A percentile compares a stretch with the other conserved stretches of the same genome.
phyloP scores from a whole-genome alignment of 805 yeast species.

The Trichomonascus vanleenenianus region DNA sequence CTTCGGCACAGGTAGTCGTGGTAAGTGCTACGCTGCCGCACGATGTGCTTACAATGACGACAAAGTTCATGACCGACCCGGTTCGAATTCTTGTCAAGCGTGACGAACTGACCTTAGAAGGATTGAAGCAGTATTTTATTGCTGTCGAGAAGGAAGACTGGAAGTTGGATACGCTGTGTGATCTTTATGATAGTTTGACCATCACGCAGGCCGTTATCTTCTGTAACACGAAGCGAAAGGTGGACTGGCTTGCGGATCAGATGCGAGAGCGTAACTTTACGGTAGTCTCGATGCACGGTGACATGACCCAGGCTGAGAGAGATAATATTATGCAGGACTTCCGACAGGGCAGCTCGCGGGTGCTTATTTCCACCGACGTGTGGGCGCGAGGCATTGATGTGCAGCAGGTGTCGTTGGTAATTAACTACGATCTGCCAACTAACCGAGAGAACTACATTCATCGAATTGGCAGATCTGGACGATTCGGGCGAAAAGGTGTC shows the following conservation, averaged over 20 bases:
- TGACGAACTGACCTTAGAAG: conserved; percentile 93
- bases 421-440: conserved; percentile 87
- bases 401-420: conserved; percentile 92
- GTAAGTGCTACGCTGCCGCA: conserved; percentile 92
- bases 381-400: conserved; percentile 98
- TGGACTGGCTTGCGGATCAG: conserved; percentile 76
- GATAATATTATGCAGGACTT: conserved; percentile 93
- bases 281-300: conserved; percentile 93
- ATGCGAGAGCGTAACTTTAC: conserved; percentile 77
- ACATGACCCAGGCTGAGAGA: conserved; percentile 89
- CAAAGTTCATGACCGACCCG: conserved; percentile 91
- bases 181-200: conserved; percentile 88
- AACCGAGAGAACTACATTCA: conserved; percentile 92
- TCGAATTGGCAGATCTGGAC: conserved; percentile 97
- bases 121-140: conserved; percentile 86
- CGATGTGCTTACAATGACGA: conserved; percentile 85
- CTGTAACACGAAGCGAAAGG: conserved; percentile 93
- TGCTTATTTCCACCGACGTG: conserved; percentile 86
- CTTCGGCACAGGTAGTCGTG: conserved; percentile 86
- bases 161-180: conserved; percentile 93
- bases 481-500: conserved; percentile 98
- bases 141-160: conserved; percentile 88
- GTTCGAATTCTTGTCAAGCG: conserved; percentile 89
- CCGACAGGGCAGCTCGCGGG: conserved; percentile 89
- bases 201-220: conserved; percentile 97